Percentiles rank a stretch among this genome's conserved stretches.
These are phyloP conservation scores for Francoa sonchifolia DNA, from an alignment of 441 rosid species.

Conservation along the genomic window DNA sequence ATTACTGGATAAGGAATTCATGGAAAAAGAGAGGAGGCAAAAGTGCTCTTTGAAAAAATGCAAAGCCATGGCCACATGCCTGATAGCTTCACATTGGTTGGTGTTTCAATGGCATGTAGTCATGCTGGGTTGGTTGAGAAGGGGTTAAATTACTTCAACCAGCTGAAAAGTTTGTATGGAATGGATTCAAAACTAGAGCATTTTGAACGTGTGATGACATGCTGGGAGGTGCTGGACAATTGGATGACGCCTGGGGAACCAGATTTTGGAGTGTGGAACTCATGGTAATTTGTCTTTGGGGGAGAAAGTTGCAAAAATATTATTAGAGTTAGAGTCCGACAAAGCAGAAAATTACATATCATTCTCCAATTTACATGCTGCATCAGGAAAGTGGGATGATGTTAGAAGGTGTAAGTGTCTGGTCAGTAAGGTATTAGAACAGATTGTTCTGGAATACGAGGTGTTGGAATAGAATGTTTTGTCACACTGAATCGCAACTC, in stretches of 20 bases:
- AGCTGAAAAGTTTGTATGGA: slow-evolving; percentile 20
- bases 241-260: slow-evolving; percentile 29
- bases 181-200: slow-evolving; percentile 30
- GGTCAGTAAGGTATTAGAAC: no score
- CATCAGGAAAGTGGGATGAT: slow-evolving; percentile 26
- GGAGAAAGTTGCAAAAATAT: slow-evolving; percentile 24
- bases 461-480: no score
- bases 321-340: slow-evolving; percentile 27
- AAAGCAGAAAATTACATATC: slow-evolving; percentile 30
- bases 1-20: slow-evolving; percentile 19
- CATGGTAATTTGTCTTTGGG: slow-evolving; percentile 29
- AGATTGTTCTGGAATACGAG: no score
- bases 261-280: slow-evolving; percentile 24
- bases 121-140: slow-evolving; percentile 29
- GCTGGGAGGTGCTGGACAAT: slow-evolving; percentile 33
- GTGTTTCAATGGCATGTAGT: slow-evolving; percentile 24
- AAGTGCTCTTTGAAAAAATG: slow-evolving; percentile 20
- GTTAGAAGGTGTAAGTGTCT: no score
- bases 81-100: slow-evolving; percentile 22
- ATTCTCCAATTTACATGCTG: slow-evolving; percentile 36
- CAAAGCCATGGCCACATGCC: slow-evolving; percentile 15
- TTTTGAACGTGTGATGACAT: slow-evolving; percentile 45
- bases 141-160: slow-evolving; percentile 29
- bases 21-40: slow-evolving; percentile 15
- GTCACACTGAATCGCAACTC: no score